Evolutionary conservation across 2,329 filamentous ascomycete genomes (phyloP).

Genomic region (Aureobasidium namibiae): DNA sequence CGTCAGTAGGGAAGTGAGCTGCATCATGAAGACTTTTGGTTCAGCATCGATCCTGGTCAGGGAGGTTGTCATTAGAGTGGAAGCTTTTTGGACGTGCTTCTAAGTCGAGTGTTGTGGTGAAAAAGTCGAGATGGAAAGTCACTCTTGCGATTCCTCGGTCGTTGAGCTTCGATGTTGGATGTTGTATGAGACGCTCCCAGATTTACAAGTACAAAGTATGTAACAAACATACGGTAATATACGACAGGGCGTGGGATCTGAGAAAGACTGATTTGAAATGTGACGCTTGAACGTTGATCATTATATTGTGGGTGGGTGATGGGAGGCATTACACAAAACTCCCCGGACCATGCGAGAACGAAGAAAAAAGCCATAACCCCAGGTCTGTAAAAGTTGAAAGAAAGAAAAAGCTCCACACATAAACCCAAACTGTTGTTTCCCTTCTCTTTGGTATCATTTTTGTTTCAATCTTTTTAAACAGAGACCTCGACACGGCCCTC

Average conservation of each 20-base stretch:
- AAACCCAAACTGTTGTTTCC: constrained; percentile 2
- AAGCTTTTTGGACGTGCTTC: too few relatives aligned
- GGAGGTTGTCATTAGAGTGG: background rate
- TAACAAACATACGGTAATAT: too few relatives aligned
- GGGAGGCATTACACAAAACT: background rate
- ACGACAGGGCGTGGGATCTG: too few relatives aligned
- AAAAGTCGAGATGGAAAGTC: too few relatives aligned
- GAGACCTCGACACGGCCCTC: constrained; percentile 83
- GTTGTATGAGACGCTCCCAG: too few relatives aligned
- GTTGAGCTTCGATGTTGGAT: too few relatives aligned
- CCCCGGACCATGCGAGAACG: constrained; percentile 5
- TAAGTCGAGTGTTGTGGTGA: too few relatives aligned
- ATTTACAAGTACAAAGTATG: background rate
- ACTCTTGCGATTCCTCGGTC: too few relatives aligned
- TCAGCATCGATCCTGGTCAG: background rate
- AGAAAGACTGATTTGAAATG: background rate
- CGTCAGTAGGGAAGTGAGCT: background rate
- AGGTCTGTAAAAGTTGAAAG: constrained; percentile 3
- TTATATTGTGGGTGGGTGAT: background rate
- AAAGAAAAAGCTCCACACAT: constrained; percentile 1
- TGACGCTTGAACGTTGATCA: constrained; percentile 8
- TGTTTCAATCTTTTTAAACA: constrained; percentile 5
- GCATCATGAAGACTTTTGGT: background rate
- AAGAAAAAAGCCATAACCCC: constrained; percentile 6
- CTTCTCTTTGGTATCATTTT: constrained; percentile 12